Evolutionary conservation across 164 flowering plant species (phyloP), one percentile per base, ranked within the genome.

Genomic region (Macadamia tetraphylla): DNA sequence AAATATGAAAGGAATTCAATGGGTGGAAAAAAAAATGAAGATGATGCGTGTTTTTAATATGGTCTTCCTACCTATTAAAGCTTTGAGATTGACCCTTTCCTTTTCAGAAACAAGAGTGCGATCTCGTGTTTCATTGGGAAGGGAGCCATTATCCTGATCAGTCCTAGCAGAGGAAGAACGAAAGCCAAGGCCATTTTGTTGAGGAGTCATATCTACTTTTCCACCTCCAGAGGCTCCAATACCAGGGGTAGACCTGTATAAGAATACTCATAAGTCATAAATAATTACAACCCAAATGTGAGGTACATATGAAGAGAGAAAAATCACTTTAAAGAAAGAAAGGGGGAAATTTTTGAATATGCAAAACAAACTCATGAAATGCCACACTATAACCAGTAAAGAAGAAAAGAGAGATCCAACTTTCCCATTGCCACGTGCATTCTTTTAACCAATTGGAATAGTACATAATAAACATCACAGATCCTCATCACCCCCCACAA

Each of bases 41-140:
- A 1, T 6, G 62, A 52, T 52, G 8, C 58, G 32, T 12, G 13
- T 30, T 23, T 53, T 57, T 64, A 48, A 60, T 18, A 40, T 14
- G 17, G n/a, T 59, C 15, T 51, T 14, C 90, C 60, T 88, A 93
- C 98, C 83, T 90, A 71, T 86, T 88, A 66, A 80, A 65, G 84
- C 77, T 77, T 85, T 88, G 67, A 82, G 67, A 67, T 83, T 88
- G 81, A 81, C 77, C 70, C 86, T 82, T 74, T 93, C 97, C 72
- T 87, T 93, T 23, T 93, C 97, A 29, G 82, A 74, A 73, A 81
- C 80, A 76, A 63, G 60, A 69, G 81, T 65, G 51, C 84, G 85
- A 48, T 87, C 97, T 77, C 83, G 88, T 80, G 76, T 80, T 60
- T 93, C 95, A 75, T 56, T 77, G 58, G 70, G 76, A 73, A 81